Percentiles rank a stretch among this genome's conserved stretches.
These are phyloP conservation scores for Eurotiales sp. DNA, from an alignment of 2,329 filamentous ascomycete species.

Conservation along the genomic window DNA sequence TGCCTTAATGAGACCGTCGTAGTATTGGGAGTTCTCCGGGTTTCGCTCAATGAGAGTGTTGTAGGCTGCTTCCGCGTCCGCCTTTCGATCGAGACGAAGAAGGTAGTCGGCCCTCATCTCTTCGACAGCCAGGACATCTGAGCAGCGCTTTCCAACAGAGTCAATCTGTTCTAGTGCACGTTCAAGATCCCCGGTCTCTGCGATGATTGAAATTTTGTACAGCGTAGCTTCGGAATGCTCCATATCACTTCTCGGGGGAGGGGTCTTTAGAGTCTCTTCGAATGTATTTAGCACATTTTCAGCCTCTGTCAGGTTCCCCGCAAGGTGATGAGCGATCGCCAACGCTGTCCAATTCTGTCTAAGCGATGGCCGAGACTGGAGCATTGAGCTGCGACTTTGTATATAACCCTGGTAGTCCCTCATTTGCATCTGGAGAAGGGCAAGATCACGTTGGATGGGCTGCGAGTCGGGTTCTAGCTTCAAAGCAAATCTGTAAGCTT, in stretches of 20 bases:
- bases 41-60: slow-evolving; percentile 79
- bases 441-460: slow-evolving; percentile 91
- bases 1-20: slow-evolving; percentile 68
- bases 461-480: slow-evolving; percentile 88
- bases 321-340: slow-evolving; percentile 85
- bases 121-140: slow-evolving; percentile 80
- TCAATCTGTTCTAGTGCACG: slow-evolving; percentile 85
- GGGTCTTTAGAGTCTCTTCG: slow-evolving; percentile 84
- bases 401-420: slow-evolving; percentile 92
- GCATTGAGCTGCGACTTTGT: slow-evolving; percentile 81
- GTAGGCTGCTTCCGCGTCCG: slow-evolving; percentile 80
- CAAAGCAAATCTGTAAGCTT: slow-evolving; percentile 96
- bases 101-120: slow-evolving; percentile 85
- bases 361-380: slow-evolving; percentile 74
- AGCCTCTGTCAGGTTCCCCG: slow-evolving; percentile 78
- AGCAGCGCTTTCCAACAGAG: slow-evolving; percentile 67
- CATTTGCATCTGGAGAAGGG: slow-evolving; percentile 92
- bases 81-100: slow-evolving; percentile 67
- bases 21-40: slow-evolving; percentile 81
- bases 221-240: slow-evolving; percentile 91
- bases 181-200: slow-evolving; percentile 78
- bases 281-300: slow-evolving; percentile 89
- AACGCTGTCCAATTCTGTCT: slow-evolving; percentile 98
- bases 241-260: slow-evolving; percentile 72
- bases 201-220: slow-evolving; percentile 94